These are phyloP conservation scores for Xylaria scruposa DNA, from an alignment of 495 filamentous ascomycete genomes.

Conservation along the genomic window DNA sequence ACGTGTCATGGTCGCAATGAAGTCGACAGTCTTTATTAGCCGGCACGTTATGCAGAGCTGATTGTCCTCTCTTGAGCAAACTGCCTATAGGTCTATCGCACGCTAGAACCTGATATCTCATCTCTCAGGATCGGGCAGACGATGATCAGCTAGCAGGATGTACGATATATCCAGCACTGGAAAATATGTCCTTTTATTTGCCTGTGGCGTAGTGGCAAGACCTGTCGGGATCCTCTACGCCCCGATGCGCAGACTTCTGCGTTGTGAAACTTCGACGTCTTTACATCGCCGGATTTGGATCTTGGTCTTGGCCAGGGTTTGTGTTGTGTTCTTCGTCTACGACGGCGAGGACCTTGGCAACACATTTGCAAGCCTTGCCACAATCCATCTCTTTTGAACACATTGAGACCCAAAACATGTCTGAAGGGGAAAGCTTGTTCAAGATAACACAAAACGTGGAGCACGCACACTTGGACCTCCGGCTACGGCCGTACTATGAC, in stretches of 20 bases:
- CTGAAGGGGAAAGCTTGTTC: too few species aligned
- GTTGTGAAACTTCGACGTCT: constrained; percentile 43
- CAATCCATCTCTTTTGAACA: constrained; percentile 39
- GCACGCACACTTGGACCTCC: not conserved
- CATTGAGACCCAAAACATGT: too few species aligned
- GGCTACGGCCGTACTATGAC: not conserved
- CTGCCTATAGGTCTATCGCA: not conserved
- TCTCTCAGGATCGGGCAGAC: not conserved
- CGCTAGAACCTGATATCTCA: not conserved
- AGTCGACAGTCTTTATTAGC: not conserved
- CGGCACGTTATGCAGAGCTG: not conserved
- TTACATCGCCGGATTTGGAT: constrained; percentile 35
- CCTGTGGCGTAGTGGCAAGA: too few species aligned
- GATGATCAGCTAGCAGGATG: not conserved
- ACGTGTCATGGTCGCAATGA: not conserved
- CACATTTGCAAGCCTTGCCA: constrained; percentile 43
- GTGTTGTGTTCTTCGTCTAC: constrained; percentile 49
- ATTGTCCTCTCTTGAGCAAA: not conserved
- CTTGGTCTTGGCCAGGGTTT: constrained; percentile 33
- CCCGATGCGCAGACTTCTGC: constrained; percentile 46
- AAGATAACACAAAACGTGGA: not conserved
- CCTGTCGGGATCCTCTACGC: too few species aligned
- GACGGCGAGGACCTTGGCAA: constrained; percentile 43
- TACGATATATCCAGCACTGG: constrained; percentile 28
- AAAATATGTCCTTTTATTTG: constrained; percentile 31